These are phyloP conservation scores for Rhododendron henanense DNA, from an alignment of 148 eudicot species.

Conservation along the genomic window DNA sequence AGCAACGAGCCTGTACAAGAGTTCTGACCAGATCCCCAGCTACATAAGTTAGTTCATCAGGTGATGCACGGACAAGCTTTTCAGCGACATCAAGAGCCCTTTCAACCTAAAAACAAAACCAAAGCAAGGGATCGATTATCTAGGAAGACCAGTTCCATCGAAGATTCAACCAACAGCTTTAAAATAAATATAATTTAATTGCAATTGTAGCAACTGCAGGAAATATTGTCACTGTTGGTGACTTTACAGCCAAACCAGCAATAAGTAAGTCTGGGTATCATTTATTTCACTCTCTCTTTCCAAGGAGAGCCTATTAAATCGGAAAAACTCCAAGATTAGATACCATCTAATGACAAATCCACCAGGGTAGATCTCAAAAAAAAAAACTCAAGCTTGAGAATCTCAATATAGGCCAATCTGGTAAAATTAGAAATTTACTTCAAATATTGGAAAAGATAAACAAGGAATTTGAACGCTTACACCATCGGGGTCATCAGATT, in stretches of 20 bases:
- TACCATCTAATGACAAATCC: not conserved
- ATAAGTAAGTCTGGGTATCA: not conserved
- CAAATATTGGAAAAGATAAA: not conserved
- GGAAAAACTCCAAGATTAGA: not conserved
- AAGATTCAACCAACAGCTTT: not conserved
- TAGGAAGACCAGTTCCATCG: not conserved
- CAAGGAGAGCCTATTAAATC: not conserved
- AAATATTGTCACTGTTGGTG: not conserved
- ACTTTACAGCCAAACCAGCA: conserved; percentile 3
- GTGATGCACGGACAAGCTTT: conserved; percentile 86
- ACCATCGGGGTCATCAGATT: conserved; percentile 85
- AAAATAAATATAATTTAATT: not conserved
- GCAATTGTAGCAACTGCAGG: not conserved
- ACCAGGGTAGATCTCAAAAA: not conserved
- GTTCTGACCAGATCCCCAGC: conserved; percentile 73
- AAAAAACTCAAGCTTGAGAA: not conserved
- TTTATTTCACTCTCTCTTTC: not conserved
- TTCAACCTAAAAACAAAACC: conserved; percentile 52
- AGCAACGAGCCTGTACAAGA: conserved; percentile 78
- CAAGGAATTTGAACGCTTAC: conserved; percentile 38
- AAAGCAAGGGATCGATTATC: not conserved
- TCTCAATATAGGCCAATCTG: not conserved
- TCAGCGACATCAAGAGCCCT: conserved; percentile 89
- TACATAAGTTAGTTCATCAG: conserved; percentile 68
- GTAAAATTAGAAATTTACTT: not conserved